Conservation (phyloP, 495 filamentous ascomycete genomes). For the Cudoniella acicularis region DNA sequence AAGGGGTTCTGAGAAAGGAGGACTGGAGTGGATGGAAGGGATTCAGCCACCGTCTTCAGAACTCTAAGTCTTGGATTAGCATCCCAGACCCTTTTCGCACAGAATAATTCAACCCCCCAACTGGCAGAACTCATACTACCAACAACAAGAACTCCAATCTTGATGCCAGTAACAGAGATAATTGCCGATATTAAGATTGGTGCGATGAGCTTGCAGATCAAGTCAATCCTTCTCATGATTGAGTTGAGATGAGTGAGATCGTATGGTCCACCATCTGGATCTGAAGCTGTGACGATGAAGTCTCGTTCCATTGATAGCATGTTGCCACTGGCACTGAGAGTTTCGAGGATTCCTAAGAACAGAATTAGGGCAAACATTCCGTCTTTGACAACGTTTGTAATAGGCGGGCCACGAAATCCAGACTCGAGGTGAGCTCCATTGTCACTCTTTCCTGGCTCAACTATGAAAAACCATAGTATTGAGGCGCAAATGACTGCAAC, state of each 20-base stretch:
- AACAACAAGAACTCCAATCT: slow-evolving; percentile 46
- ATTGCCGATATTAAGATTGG: slow-evolving; percentile 56
- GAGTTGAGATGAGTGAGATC: slow-evolving; percentile 52
- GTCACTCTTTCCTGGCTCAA: slow-evolving; percentile 17
- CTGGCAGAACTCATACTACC: slow-evolving; percentile 32
- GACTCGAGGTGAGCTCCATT: neutral
- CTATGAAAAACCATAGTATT: slow-evolving; percentile 42
- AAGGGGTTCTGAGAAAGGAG: neutral
- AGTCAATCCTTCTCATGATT: slow-evolving; percentile 66
- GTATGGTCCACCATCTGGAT: slow-evolving; percentile 29
- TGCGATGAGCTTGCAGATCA: slow-evolving; percentile 66
- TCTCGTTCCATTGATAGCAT: slow-evolving; percentile 63
- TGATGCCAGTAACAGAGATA: slow-evolving; percentile 35
- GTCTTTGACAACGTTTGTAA: slow-evolving; percentile 22
- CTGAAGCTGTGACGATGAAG: slow-evolving; percentile 50
- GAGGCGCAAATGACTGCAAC: slow-evolving; percentile 45
- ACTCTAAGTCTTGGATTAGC: slow-evolving; percentile 21
- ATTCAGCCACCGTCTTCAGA: slow-evolving; percentile 2
- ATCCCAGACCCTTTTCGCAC: slow-evolving; percentile 36
- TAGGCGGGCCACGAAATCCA: too few relatives aligned
- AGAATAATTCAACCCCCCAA: slow-evolving; percentile 35
- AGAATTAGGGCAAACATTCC: slow-evolving; percentile 40
- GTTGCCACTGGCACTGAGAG: slow-evolving; percentile 50
- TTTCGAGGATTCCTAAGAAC: slow-evolving; percentile 55
- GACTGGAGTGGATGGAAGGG: too few relatives aligned